These are phyloP conservation scores for Fusarium algeriense DNA, from an alignment of 2,329 filamentous ascomycete species.

Conservation along the genomic window DNA sequence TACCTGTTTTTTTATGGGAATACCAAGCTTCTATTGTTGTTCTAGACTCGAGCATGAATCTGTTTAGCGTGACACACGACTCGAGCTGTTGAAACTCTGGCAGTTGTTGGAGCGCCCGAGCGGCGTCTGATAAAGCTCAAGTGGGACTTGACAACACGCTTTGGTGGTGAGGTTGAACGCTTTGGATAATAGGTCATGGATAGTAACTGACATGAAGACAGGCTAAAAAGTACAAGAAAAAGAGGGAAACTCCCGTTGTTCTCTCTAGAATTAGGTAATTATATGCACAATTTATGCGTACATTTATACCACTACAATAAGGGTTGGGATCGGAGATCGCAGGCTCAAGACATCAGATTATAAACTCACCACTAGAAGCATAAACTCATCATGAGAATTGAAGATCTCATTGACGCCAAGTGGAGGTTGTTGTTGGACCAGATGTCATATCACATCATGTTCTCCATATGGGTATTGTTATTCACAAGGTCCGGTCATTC, in stretches of 20 bases:
- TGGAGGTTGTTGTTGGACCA: too few relatives aligned
- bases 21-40: neutral
- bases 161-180: neutral
- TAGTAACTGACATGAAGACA: neutral
- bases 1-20: conserved; percentile 18
- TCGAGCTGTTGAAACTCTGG: conserved; percentile 18
- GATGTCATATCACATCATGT: neutral
- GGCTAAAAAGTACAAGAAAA: neutral
- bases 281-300: neutral
- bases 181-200: neutral
- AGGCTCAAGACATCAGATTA: neutral
- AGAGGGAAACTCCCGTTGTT: neutral
- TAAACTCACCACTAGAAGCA: neutral
- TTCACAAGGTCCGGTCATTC: too few relatives aligned
- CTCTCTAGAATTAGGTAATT: neutral
- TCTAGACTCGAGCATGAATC: conserved; percentile 2
- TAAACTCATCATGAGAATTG: too few relatives aligned
- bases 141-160: conserved; percentile 4
- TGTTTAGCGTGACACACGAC: conserved; percentile 32
- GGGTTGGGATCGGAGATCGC: too few relatives aligned
- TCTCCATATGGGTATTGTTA: neutral
- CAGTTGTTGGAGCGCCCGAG: conserved; percentile 23
- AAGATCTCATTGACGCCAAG: neutral
- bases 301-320: neutral
- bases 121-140: conserved; percentile 18